These are phyloP conservation scores for Botryobasidium botryosum DNA, from an alignment of 768 basidiomycete species.

Conservation along the genomic window DNA sequence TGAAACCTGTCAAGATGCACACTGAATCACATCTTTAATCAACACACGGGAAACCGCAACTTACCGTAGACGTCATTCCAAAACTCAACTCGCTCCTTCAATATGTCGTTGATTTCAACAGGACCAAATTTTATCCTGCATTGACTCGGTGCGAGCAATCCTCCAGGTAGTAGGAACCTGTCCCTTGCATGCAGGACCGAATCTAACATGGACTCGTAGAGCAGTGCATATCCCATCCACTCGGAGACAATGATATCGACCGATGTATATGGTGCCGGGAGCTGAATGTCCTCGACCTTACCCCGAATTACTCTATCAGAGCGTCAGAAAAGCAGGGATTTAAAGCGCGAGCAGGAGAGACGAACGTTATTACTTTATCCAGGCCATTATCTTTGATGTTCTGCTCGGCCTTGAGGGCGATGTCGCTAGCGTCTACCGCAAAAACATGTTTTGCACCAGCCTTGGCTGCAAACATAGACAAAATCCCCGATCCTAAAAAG, in stretches of 20 bases:
- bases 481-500: conserved; percentile 53
- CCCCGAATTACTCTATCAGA: conserved; percentile 55
- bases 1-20: conserved; percentile 45
- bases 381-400: conserved; percentile 63
- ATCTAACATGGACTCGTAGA: conserved; percentile 97
- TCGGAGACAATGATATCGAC: conserved; percentile 95
- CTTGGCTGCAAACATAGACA: conserved; percentile 77
- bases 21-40: background rate
- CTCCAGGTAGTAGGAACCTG: conserved; percentile 46
- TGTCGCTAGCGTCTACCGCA: conserved; percentile 78
- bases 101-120: conserved; percentile 56
- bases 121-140: conserved; percentile 71
- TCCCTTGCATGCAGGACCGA: conserved; percentile 83
- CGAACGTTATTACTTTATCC: conserved; percentile 48
- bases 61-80: conserved; percentile 86
- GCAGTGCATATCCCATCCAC: conserved; percentile 90
- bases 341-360: background rate
- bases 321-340: background rate
- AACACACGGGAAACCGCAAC: conserved; percentile 13
- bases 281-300: conserved; percentile 71
- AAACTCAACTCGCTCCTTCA: conserved; percentile 70
- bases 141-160: conserved; percentile 85
- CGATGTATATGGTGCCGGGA: conserved; percentile 38
- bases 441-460: conserved; percentile 83
- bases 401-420: conserved; percentile 57